phyloP scores from a whole-genome alignment of 257 asterid species.

The Solanum verrucosum region DNA sequence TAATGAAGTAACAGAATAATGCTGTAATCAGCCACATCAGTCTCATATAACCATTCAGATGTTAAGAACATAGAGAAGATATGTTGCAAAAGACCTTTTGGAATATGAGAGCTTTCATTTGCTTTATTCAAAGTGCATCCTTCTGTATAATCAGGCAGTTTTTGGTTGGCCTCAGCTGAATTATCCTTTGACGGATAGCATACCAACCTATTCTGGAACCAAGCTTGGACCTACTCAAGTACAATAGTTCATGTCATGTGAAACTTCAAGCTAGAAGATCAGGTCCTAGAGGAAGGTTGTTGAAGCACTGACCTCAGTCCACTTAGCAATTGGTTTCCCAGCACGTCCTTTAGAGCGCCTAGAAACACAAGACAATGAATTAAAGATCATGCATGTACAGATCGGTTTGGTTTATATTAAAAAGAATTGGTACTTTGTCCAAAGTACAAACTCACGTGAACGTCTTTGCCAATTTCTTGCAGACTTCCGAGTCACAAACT shows the following conservation, averaged over 20 bases:
- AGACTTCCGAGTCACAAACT: slow-evolving; percentile 31
- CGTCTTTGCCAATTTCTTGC: slow-evolving; percentile 52
- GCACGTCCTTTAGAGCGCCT: slow-evolving; percentile 82
- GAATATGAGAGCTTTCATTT: slow-evolving; percentile 11
- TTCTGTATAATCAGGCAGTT: slow-evolving; percentile 18
- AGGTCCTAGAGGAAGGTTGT: not conserved
- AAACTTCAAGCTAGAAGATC: not conserved
- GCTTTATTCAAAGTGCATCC: slow-evolving; percentile 18
- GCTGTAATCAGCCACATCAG: not conserved
- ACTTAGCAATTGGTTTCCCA: slow-evolving; percentile 70
- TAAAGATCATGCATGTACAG: not conserved
- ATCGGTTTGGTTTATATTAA: not conserved
- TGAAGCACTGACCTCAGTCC: slow-evolving; percentile 58
- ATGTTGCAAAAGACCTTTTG: slow-evolving; percentile 10
- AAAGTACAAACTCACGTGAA: slow-evolving; percentile 44
- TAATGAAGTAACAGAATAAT: not conserved
- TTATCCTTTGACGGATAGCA: slow-evolving; percentile 14
- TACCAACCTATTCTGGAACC: slow-evolving; percentile 58
- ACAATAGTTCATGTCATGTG: not conserved
- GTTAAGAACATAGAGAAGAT: not conserved
- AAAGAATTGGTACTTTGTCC: not conserved
- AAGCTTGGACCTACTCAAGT: slow-evolving; percentile 41
- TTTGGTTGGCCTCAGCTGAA: slow-evolving; percentile 18
- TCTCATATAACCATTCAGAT: not conserved
- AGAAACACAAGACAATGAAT: slow-evolving; percentile 12